Base-by-base conservation (phyloP, 495 filamentous ascomycete genomes). In the Penicillium nucicola region DNA sequence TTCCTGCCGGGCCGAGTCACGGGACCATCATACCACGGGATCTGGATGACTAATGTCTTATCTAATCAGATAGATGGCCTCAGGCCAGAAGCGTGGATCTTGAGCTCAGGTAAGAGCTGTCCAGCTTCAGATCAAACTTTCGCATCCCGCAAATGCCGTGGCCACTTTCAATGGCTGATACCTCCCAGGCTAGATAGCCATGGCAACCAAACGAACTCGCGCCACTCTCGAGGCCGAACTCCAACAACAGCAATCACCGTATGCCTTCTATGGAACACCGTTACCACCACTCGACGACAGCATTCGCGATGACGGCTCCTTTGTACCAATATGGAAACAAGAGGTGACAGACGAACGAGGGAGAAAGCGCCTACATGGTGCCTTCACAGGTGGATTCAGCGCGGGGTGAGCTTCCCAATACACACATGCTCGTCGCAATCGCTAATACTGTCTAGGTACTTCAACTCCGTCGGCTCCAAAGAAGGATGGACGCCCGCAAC, bases 391-490 rank as follows among this genome's bases (percentile, higher is more conserved):
- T 55, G 93, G 93, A 20, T 98, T 87, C 66, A 96, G 90, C 72
- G 95, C 93, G 70, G 93, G 93, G 87, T 91, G 82, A 72, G 80
- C 55, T 51, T 56, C 44, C 14, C 15, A 1, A 41, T 11, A 41
- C n/a, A 1, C 20, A 51, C 18, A 15, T 25, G 14, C 9, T 15
- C 12, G 12, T 23, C 15, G 14, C 49, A 46, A 15, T 7, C 35
- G 25, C 59, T 59, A 42, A 61, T 30, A 18, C 4, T 4, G 39
- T 54, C 35, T 52, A 95, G 89, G 53, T 97, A 98, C 68, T 97
- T 93, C 75, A 97, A 97, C 63, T 96, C 90, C 10, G 95, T 96
- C 58, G 95, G 93, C 23, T 96, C 90, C 7, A 97, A 97, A 70
- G 92, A 98, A 79, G 93, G 93, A 71, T 98, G 92, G 92, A 86